Evolutionary conservation across 345 rosid genomes (phyloP).

Genomic region (Aquilaria malaccensis): DNA sequence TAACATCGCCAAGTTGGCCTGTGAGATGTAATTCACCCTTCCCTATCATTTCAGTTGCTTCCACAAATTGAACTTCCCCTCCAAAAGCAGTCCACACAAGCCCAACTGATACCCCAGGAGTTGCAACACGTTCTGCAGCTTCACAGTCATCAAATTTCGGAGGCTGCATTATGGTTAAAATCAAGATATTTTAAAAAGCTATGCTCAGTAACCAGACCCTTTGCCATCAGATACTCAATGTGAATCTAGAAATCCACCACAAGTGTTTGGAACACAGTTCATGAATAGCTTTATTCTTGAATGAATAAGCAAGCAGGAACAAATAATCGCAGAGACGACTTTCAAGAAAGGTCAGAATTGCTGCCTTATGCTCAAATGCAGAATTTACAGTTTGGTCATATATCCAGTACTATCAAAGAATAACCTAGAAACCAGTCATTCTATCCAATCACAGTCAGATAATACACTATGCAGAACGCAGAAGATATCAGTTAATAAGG

Average conservation of each 20-base stretch:
- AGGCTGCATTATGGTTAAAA: conserved; percentile 53
- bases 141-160: conserved; percentile 88
- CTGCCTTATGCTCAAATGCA: no score
- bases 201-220: conserved; percentile 6
- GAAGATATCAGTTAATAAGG: no score
- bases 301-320: conserved; percentile 6
- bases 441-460: not conserved
- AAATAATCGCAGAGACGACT: not conserved
- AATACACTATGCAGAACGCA: not conserved
- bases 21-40: conserved; percentile 95
- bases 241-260: not conserved
- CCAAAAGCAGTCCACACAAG: conserved; percentile 98
- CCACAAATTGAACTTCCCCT: conserved; percentile 98
- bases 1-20: conserved; percentile 98
- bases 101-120: conserved; percentile 92
- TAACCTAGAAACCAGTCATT: not conserved
- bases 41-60: conserved; percentile 86
- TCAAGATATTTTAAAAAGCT: conserved; percentile 4
- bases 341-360: not conserved
- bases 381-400: no score
- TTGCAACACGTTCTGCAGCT: conserved; percentile 92
- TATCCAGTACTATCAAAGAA: no score
- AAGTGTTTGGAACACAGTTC: conserved; percentile 2
- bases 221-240: not conserved
- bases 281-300: conserved; percentile 4